Percentiles rank a stretch among this genome's conserved stretches.
Evolutionary conservation across 352 stramenopile genomes (phyloP).

Genomic region (Sclerospora graminicola): DNA sequence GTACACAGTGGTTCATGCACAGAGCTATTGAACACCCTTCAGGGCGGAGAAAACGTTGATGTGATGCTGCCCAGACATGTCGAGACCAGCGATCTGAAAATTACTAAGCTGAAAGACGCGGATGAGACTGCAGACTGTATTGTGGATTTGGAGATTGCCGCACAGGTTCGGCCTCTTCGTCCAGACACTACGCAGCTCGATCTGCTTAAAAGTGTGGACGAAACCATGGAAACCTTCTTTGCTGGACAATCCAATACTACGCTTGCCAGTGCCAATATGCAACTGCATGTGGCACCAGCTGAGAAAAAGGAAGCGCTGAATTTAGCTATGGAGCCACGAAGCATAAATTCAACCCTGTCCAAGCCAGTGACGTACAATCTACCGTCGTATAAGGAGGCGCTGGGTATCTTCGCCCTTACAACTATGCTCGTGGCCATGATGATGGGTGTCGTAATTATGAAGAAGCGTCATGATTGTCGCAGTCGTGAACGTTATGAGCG

Average conservation of each 20-base stretch:
- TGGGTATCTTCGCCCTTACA: constrained; percentile 48
- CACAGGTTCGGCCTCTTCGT: neutral
- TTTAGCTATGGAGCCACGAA: constrained; percentile 5
- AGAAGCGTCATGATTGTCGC: constrained; percentile 49
- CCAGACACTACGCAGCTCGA: constrained; percentile 16
- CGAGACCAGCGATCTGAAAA: constrained; percentile 13
- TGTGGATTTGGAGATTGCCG: constrained; percentile 19
- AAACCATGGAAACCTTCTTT: constrained; percentile 32
- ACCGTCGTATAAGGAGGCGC: constrained; percentile 47
- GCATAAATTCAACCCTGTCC: neutral
- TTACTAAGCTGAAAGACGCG: constrained; percentile 9
- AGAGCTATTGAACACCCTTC: constrained; percentile 14
- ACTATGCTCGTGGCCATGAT: constrained; percentile 54
- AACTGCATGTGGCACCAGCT: constrained; percentile 14
- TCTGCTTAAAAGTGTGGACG: constrained; percentile 32
- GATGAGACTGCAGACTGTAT: constrained; percentile 11
- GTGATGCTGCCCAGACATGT: constrained; percentile 19
- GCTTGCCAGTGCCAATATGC: constrained; percentile 23
- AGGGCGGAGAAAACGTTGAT: constrained; percentile 2
- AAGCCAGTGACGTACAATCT: constrained; percentile 24
- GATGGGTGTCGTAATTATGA: constrained; percentile 38
- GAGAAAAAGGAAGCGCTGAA: constrained; percentile 1
- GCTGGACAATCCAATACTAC: constrained; percentile 13
- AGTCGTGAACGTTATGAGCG: constrained; percentile 42
- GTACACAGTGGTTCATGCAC: constrained; percentile 20